Evolutionary conservation across 768 basidiomycete species (phyloP).

Genomic region (Dentipellis fragilis): DNA sequence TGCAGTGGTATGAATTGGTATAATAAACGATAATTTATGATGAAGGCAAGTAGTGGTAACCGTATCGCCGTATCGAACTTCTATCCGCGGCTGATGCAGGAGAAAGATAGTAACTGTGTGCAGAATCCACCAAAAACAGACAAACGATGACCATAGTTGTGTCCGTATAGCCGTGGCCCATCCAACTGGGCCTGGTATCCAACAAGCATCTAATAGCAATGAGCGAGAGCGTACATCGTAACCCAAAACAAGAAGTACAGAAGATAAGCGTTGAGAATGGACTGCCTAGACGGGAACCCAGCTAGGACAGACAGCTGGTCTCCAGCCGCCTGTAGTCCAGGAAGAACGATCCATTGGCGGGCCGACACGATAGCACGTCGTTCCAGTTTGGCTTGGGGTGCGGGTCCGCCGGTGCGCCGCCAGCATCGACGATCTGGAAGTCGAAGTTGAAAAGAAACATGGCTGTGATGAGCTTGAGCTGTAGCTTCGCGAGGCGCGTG

Average conservation of each 20-base stretch:
- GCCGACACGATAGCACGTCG: conserved; percentile 60
- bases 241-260: no score
- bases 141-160: no score
- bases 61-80: no score
- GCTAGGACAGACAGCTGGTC: background rate
- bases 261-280: background rate
- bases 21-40: no score
- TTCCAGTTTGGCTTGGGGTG: conserved; percentile 70
- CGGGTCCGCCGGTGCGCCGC: conserved; percentile 32
- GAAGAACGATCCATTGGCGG: conserved; percentile 42
- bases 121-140: no score
- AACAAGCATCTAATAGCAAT: background rate
- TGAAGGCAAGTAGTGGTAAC: no score
- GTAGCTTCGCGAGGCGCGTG: conserved; percentile 62
- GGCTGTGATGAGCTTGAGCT: conserved; percentile 61
- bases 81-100: no score
- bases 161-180: no score
- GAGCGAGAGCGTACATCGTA: background rate
- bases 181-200: no score
- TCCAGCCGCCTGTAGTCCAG: conserved; percentile 29
- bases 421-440: conserved; percentile 44
- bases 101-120: no score
- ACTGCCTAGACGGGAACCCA: background rate
- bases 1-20: no score
- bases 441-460: conserved; percentile 59